Base-by-base conservation (phyloP, 2,329 filamentous ascomycete species). In the Phaeomoniella chlamydospora region DNA sequence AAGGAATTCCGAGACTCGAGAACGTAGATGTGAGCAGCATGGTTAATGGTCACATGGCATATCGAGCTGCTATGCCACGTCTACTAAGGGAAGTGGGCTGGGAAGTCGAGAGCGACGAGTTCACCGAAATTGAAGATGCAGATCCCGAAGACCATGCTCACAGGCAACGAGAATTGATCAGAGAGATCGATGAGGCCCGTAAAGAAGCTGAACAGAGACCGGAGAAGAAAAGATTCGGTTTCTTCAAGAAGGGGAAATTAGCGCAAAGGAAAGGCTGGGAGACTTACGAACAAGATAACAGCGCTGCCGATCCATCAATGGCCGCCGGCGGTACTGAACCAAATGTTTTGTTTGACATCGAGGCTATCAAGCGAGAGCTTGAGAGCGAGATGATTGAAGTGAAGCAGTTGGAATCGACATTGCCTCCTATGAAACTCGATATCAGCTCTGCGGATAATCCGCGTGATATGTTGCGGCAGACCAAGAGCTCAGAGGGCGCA, bases 1-100 rank as follows among this genome's bases (percentile, higher is more conserved):
- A 88, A 31, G 72, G 65, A 4, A 65, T 92, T n/a, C 76, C 79
- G 0, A 84, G 80, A 12, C 60, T 96, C 12, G 90, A 96, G 54
- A 96, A 94, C 49, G 68, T 92, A 43, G 77, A 96, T 52, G 80
- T 92, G 29, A 92, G 87, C 1, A 75, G 86, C 38, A 64, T 80
- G 33, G 88, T 96, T 12, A 74, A 78, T 17, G 88, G 90, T 1
- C 90, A 98, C 54, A 96, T 96, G 88, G 83, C 90, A 36, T 98
- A 98, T 59, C 83, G 90, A 55, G 74, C 75, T 16, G 83, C 86
- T 26, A 96, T 98, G 80, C 90, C 90, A 12, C 74, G 74, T 39
- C 67, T 98, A 13, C 67, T 98, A 35, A 76, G 84, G 42, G 80
- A 88, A 53, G 84, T 87, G 22, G 90, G 87, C 12, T 98, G 87